These are phyloP conservation scores for Stachybotrys echinatus DNA, from an alignment of 2,329 filamentous ascomycete genomes.

Conservation along the genomic window DNA sequence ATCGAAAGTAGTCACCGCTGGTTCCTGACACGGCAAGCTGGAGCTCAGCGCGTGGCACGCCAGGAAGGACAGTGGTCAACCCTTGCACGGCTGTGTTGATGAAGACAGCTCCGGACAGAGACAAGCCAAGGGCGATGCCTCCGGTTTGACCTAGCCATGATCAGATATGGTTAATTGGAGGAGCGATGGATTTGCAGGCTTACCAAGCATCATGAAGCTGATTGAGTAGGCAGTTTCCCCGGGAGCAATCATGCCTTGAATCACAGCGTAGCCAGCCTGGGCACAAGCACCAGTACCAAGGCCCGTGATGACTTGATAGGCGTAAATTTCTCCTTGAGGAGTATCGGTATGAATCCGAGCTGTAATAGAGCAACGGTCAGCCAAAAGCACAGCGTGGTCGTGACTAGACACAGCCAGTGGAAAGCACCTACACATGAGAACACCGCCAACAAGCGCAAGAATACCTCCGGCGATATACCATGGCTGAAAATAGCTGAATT, in stretches of 20 bases:
- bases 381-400: no score
- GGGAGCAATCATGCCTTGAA: slow-evolving; percentile 21
- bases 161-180: background rate
- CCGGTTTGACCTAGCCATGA: background rate
- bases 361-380: background rate
- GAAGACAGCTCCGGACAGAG: slow-evolving; percentile 16
- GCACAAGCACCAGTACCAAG: slow-evolving; percentile 27
- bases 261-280: slow-evolving; percentile 26
- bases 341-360: slow-evolving; percentile 3
- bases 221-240: slow-evolving; percentile 20
- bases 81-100: slow-evolving; percentile 21
- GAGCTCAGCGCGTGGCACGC: slow-evolving; percentile 14
- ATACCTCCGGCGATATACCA: slow-evolving; percentile 29
- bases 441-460: slow-evolving; percentile 24
- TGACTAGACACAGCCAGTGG: background rate
- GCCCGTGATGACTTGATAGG: slow-evolving; percentile 22
- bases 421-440: slow-evolving; percentile 21
- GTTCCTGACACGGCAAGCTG: slow-evolving; percentile 16
- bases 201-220: slow-evolving; percentile 23
- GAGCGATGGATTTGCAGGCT: background rate
- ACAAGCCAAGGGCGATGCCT: slow-evolving; percentile 1
- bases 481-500: slow-evolving; percentile 30
- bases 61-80: slow-evolving; percentile 14
- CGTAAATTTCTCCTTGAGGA: slow-evolving; percentile 16
- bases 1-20: slow-evolving; percentile 4